Evolutionary conservation across 768 basidiomycete genomes (phyloP).

Genomic region (Pilatotrama ljubarskyi): DNA sequence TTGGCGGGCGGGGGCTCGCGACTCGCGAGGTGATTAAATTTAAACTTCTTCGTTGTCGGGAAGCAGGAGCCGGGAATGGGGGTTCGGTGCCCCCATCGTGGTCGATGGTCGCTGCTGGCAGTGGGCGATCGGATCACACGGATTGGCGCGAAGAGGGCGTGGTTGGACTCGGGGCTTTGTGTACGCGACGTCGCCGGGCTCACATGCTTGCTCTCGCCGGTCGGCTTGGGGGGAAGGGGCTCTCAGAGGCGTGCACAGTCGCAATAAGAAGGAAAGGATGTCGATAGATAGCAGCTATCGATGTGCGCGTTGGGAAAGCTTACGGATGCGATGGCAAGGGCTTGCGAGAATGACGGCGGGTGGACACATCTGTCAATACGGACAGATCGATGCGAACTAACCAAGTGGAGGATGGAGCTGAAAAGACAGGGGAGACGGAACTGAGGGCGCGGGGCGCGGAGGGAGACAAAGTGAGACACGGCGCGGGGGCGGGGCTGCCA

Average conservation of each 20-base stretch:
- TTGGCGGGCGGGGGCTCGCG: not conserved
- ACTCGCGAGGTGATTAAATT: constrained; percentile 4
- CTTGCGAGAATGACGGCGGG: not conserved
- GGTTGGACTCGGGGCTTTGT: not conserved
- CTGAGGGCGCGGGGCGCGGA: not conserved
- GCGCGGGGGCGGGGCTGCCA: constrained; percentile 13
- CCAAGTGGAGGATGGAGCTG: not conserved
- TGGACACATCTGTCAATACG: not conserved
- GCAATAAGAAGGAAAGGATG: not conserved
- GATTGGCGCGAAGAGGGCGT: not conserved
- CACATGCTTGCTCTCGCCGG: not conserved
- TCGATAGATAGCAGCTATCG: not conserved
- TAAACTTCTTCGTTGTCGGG: constrained; percentile 1
- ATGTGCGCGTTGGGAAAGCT: no score
- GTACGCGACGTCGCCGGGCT: not conserved
- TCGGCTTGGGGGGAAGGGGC: not conserved
- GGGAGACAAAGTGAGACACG: not conserved
- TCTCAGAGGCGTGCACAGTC: not conserved
- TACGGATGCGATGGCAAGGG: not conserved
- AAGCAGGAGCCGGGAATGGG: not conserved
- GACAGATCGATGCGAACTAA: not conserved
- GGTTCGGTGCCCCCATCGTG: no score
- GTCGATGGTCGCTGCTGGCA: not conserved
- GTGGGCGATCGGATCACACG: constrained; percentile 13
- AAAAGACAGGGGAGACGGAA: not conserved